A percentile compares a stretch with the other conserved stretches of the same genome.
Conservation (phyloP, 2,329 filamentous ascomycete species). For the Xylariales sp. region DNA sequence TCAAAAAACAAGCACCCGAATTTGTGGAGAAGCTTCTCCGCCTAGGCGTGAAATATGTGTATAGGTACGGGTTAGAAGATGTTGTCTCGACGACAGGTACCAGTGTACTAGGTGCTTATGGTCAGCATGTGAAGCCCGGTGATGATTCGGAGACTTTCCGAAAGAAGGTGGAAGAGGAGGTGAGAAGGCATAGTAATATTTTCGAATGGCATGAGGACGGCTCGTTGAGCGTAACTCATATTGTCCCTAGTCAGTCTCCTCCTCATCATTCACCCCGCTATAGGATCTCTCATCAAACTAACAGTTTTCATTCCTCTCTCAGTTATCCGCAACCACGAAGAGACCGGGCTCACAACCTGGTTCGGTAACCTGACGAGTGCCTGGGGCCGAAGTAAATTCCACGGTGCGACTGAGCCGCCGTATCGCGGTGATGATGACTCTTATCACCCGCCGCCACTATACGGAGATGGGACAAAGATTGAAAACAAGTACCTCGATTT, state of each 20-base stretch:
- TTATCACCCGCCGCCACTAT: conserved; percentile 27
- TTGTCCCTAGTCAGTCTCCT: conserved; percentile 19
- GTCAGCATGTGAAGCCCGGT: conserved; percentile 18
- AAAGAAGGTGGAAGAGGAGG: conserved; percentile 25
- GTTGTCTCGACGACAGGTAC: conserved; percentile 26
- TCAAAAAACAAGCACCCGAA: conserved; percentile 20
- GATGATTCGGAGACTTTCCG: conserved; percentile 18
- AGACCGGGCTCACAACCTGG: conserved; percentile 20
- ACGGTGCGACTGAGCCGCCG: conserved; percentile 25
- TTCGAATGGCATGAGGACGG: conserved; percentile 30
- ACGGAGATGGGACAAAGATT: conserved; percentile 23
- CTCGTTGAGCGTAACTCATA: conserved; percentile 27
- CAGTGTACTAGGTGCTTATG: conserved; percentile 25
- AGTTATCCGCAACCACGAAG: conserved; percentile 23
- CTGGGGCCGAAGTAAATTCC: conserved; percentile 26
- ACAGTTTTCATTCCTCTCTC: not conserved
- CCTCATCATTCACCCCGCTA: not conserved
- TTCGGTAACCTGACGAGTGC: conserved; percentile 31
- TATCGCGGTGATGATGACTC: conserved; percentile 26
- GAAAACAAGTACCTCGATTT: conserved; percentile 23
- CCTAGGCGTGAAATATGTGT: conserved; percentile 26
- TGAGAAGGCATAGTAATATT: conserved; percentile 25
- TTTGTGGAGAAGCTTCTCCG: conserved; percentile 21
- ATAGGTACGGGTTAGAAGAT: conserved; percentile 20
- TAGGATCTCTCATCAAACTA: not conserved